These are phyloP conservation scores for Eucalyptus cloeziana DNA, from an alignment of 345 rosid genomes.

Conservation along the genomic window DNA sequence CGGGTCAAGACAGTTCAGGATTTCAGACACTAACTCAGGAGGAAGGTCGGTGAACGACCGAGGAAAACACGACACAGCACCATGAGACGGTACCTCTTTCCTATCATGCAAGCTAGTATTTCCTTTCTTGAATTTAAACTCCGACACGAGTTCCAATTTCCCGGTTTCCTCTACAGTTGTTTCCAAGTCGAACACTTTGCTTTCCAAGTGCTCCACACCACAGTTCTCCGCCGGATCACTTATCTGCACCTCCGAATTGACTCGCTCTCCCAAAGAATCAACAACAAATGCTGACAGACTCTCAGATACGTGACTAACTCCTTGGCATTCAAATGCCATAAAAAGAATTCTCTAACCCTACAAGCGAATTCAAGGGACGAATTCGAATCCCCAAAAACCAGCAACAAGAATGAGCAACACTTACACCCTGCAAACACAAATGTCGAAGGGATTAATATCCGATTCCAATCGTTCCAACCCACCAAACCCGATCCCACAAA, in stretches of 20 bases:
- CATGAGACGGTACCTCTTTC: constrained; percentile 17
- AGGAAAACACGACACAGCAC: constrained; percentile 3
- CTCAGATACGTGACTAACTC: constrained; percentile 13
- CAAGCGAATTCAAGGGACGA: neutral
- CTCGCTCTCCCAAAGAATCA: neutral
- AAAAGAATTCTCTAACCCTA: constrained; percentile 12
- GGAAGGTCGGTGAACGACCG: constrained; percentile 73
- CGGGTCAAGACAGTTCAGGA: constrained; percentile 68
- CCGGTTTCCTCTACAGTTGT: constrained; percentile 3
- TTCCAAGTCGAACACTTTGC: neutral
- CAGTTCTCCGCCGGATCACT: neutral
- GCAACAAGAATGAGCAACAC: neutral
- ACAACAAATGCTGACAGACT: constrained; percentile 3
- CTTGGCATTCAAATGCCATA: constrained; percentile 90
- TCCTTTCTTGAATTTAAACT: neutral
- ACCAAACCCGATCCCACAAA: neutral
- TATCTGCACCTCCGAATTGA: neutral
- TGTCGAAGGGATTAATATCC: neutral
- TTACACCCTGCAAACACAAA: neutral
- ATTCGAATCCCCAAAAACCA: neutral
- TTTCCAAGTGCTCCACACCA: neutral
- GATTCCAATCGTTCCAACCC: neutral
- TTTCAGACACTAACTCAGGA: constrained; percentile 64
- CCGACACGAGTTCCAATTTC: constrained; percentile 2
- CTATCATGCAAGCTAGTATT: neutral